A percentile compares a stretch with the other conserved stretches of the same genome.
Conservation (phyloP, 441 rosid genomes). For the Populus hybrid region DNA sequence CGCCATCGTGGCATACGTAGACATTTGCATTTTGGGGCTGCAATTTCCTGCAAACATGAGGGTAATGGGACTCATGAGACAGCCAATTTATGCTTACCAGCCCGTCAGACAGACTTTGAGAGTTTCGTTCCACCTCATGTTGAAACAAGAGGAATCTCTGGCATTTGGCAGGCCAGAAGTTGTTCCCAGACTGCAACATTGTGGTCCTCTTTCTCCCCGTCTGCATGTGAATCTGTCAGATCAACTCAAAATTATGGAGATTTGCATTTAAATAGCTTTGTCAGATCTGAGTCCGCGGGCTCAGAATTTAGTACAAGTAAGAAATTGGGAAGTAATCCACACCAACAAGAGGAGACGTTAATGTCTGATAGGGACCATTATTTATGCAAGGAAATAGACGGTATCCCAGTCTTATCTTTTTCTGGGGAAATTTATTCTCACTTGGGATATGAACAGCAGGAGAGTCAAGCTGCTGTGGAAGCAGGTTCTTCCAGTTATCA, state of each 20-base stretch:
- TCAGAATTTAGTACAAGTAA: constrained; percentile 13
- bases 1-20: constrained; percentile 29
- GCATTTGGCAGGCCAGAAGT: constrained; percentile 9
- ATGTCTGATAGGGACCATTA: not conserved
- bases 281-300: constrained; percentile 3
- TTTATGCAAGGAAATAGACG: constrained; percentile 9
- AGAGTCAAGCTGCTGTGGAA: constrained; percentile 14
- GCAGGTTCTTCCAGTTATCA: constrained; percentile 12
- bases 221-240: constrained; percentile 12
- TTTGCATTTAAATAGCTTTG: constrained; percentile 11
- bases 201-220: constrained; percentile 7
- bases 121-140: constrained; percentile 11
- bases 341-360: constrained; percentile 17
- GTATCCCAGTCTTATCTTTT: constrained; percentile 10
- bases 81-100: constrained; percentile 14
- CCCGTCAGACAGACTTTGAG: not conserved
- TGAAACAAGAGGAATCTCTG: constrained; percentile 9
- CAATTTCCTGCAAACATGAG: not conserved
- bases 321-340: constrained; percentile 10
- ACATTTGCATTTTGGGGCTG: constrained; percentile 34
- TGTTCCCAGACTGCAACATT: constrained; percentile 7
- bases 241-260: constrained; percentile 15
- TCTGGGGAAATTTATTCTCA: constrained; percentile 1
- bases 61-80: constrained; percentile 6
- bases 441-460: constrained; percentile 11